Evolutionary conservation across 2,329 filamentous ascomycete genomes (phyloP).

Genomic region (Phialophora chinensis): DNA sequence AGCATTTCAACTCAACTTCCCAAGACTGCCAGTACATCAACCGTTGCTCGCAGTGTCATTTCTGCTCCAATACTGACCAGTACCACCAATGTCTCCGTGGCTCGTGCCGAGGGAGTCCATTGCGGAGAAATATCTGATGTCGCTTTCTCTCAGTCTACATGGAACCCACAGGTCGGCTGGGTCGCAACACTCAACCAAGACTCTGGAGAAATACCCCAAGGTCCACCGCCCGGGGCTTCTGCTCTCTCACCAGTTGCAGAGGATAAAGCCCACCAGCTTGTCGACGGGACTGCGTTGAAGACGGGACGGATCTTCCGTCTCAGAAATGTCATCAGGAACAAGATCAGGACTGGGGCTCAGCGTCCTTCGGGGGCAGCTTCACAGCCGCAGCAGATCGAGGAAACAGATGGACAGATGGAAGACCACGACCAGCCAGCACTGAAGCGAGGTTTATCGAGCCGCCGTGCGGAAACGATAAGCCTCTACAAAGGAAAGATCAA

Average conservation of each 20-base stretch:
- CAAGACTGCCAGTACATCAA: constrained; percentile 34
- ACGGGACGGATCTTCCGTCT: constrained; percentile 23
- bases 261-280: not conserved
- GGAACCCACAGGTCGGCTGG: constrained; percentile 28
- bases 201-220: not conserved
- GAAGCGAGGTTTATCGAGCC: constrained; percentile 10
- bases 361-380: not conserved
- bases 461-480: constrained; percentile 28
- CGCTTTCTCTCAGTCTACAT: constrained; percentile 25
- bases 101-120: constrained; percentile 36
- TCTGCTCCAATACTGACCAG: constrained; percentile 39
- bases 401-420: not conserved
- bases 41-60: constrained; percentile 37
- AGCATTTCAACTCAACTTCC: constrained; percentile 35
- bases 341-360: constrained; percentile 8
- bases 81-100: constrained; percentile 38
- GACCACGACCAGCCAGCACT: not conserved
- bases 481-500: constrained; percentile 33
- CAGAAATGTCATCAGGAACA: constrained; percentile 22
- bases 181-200: constrained; percentile 6
- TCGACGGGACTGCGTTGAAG: constrained; percentile 11
- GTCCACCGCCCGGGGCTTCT: not conserved
- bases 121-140: constrained; percentile 33
- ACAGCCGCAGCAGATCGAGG: not conserved
- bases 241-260: not conserved